These are phyloP conservation scores for Aegle marmelos DNA, from an alignment of 345 rosid species.

Conservation along the genomic window DNA sequence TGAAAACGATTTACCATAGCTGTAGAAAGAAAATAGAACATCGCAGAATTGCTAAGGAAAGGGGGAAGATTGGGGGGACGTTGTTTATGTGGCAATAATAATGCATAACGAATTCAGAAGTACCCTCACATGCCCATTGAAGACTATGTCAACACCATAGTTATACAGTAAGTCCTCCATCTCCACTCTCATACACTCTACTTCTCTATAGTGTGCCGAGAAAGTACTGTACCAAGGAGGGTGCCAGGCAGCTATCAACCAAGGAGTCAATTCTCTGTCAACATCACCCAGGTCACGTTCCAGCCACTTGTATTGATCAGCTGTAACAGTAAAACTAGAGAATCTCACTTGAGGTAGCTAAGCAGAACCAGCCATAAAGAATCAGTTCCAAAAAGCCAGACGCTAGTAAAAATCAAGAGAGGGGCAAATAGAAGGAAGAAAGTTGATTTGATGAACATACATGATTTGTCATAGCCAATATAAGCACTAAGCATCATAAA, in stretches of 20 bases:
- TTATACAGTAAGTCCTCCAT: slow-evolving; percentile 73
- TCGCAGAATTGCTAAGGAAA: background rate
- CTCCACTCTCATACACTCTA: slow-evolving; percentile 78
- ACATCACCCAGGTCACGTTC: slow-evolving; percentile 57
- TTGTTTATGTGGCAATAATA: background rate
- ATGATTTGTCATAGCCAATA: slow-evolving; percentile 51
- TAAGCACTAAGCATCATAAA: slow-evolving; percentile 87
- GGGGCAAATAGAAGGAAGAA: background rate
- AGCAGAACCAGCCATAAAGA: slow-evolving; percentile 1
- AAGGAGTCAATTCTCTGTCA: slow-evolving; percentile 72
- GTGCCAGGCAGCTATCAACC: slow-evolving; percentile 87
- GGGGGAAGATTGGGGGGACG: background rate
- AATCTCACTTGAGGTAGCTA: slow-evolving; percentile 3
- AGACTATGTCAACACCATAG: slow-evolving; percentile 64
- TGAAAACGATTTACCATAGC: background rate
- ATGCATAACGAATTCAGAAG: background rate
- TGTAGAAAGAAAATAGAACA: background rate
- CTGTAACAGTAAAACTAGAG: slow-evolving; percentile 34
- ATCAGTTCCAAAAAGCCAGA: background rate
- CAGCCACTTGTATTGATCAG: slow-evolving; percentile 78
- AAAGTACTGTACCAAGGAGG: slow-evolving; percentile 91
- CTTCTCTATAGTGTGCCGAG: slow-evolving; percentile 74
- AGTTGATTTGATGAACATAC: slow-evolving; percentile 31
- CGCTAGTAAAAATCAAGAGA: background rate
- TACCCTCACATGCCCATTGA: slow-evolving; percentile 70